Evolutionary conservation across 805 yeast species (phyloP).

Genomic region (Starmera caribaea): DNA sequence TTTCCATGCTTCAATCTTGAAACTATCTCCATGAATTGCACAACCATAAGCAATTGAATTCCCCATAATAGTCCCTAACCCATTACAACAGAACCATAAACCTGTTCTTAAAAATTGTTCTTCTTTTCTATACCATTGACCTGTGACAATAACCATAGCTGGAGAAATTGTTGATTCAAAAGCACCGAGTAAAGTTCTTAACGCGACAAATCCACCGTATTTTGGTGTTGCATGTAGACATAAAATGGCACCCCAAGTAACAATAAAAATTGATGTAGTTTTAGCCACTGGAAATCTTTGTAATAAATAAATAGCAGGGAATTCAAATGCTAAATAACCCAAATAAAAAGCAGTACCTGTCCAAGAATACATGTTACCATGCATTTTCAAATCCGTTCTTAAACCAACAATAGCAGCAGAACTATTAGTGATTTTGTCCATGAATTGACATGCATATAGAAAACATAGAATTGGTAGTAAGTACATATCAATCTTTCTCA

Average conservation of each 20-base stretch:
- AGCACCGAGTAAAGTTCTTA: conserved; percentile 38
- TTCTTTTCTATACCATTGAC: conserved; percentile 13
- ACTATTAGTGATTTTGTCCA: conserved; percentile 49
- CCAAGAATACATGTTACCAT: conserved; percentile 39
- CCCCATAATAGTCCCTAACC: conserved; percentile 31
- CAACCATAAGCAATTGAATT: conserved; percentile 38
- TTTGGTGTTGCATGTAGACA: conserved; percentile 31
- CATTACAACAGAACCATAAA: conserved; percentile 22
- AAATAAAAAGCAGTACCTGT: conserved; percentile 41
- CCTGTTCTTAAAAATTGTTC: conserved; percentile 23
- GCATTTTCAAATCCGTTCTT: conserved; percentile 34
- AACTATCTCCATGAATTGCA: conserved; percentile 19
- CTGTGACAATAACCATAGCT: conserved; percentile 11
- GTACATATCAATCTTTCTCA: conserved; percentile 41
- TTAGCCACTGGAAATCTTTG: conserved; percentile 43
- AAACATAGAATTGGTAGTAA: conserved; percentile 41
- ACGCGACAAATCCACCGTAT: conserved; percentile 35
- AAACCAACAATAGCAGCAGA: conserved; percentile 47
- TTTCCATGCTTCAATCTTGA: conserved; percentile 40
- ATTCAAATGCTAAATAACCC: conserved; percentile 43
- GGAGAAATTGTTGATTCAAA: conserved; percentile 34
- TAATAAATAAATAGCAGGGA: conserved; percentile 31
- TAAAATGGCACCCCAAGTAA: conserved; percentile 40
- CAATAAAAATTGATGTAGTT: conserved; percentile 26
- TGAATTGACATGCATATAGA: conserved; percentile 41